These are phyloP conservation scores for Aureobasidium namibiae DNA, from an alignment of 2,329 filamentous ascomycete species.

Conservation along the genomic window DNA sequence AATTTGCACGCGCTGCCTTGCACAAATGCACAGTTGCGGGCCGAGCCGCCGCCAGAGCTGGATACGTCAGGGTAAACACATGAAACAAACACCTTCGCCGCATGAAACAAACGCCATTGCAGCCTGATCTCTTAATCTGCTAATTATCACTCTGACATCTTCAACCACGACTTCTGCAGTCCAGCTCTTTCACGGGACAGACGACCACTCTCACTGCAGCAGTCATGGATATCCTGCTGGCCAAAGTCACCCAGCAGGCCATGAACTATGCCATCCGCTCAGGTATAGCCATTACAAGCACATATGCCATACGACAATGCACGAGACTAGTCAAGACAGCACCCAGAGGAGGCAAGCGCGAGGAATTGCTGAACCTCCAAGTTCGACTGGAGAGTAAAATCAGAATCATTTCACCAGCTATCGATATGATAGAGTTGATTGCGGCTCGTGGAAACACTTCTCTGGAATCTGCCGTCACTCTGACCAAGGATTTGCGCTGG, in stretches of 20 bases:
- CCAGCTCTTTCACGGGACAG: background rate
- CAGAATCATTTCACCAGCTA: slow-evolving; percentile 78
- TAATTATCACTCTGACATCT: background rate
- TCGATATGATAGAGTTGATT: slow-evolving; percentile 87
- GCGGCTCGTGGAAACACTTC: slow-evolving; percentile 68
- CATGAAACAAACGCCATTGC: slow-evolving; percentile 9
- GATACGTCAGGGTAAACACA: slow-evolving; percentile 1
- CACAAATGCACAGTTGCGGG: background rate
- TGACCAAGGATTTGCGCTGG: slow-evolving; percentile 74
- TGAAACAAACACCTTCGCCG: slow-evolving; percentile 11
- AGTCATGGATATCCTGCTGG: slow-evolving; percentile 63
- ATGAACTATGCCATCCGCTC: slow-evolving; percentile 89
- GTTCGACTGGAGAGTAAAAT: slow-evolving; percentile 77
- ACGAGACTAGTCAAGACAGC: slow-evolving; percentile 65
- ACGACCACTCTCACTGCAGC: background rate
- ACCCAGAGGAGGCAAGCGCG: slow-evolving; percentile 61
- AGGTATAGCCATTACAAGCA: slow-evolving; percentile 76
- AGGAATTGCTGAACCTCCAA: slow-evolving; percentile 66
- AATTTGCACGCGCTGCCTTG: background rate
- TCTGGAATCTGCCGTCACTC: slow-evolving; percentile 73
- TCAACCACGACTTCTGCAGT: background rate
- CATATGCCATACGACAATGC: slow-evolving; percentile 76
- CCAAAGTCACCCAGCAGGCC: slow-evolving; percentile 63
- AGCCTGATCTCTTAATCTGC: background rate
- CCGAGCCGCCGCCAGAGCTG: background rate